These are phyloP conservation scores for Graphilbum ipis-grandicollis DNA, from an alignment of 2,329 filamentous ascomycete species.

Conservation along the genomic window DNA sequence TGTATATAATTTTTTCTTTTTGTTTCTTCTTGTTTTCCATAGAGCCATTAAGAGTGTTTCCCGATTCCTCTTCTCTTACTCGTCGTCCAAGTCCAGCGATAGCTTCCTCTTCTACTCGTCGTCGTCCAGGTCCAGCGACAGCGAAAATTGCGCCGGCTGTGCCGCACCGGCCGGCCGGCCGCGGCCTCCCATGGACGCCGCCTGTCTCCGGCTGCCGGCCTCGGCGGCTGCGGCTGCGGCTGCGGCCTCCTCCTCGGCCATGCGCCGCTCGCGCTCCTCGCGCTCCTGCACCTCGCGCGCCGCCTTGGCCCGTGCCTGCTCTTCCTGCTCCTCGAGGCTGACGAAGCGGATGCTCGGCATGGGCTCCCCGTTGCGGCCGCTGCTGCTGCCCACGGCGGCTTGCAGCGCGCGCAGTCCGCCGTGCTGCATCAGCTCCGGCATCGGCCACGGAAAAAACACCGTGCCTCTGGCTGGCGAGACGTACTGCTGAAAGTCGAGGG, in stretches of 20 bases:
- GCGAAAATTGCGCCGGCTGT: constrained; percentile 8
- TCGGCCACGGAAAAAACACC: constrained; percentile 63
- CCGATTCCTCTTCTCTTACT: no score
- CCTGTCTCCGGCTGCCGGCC: background rate
- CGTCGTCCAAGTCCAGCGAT: no score
- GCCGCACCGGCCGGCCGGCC: background rate
- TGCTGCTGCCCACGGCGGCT: constrained; percentile 11
- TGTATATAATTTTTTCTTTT: background rate
- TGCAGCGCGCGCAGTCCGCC: constrained; percentile 52
- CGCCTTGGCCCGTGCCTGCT: constrained; percentile 31
- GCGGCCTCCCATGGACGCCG: background rate
- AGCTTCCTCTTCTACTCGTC: no score
- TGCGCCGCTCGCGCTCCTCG: constrained; percentile 26
- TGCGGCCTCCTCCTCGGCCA: constrained; percentile 24
- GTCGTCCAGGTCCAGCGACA: constrained; percentile 9
- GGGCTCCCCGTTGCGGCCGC: constrained; percentile 43
- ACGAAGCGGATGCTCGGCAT: constrained; percentile 23
- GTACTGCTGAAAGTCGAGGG: constrained; percentile 28
- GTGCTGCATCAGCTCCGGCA: constrained; percentile 47
- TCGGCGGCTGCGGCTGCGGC: constrained; percentile 15
- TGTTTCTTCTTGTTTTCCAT: no score
- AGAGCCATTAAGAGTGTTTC: no score
- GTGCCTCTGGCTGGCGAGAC: constrained; percentile 38
- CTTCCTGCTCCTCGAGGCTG: constrained; percentile 29
- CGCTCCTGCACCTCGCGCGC: constrained; percentile 21